These are phyloP conservation scores for Tolypocladium paradoxum DNA, from an alignment of 2,329 filamentous ascomycete species.

Conservation along the genomic window DNA sequence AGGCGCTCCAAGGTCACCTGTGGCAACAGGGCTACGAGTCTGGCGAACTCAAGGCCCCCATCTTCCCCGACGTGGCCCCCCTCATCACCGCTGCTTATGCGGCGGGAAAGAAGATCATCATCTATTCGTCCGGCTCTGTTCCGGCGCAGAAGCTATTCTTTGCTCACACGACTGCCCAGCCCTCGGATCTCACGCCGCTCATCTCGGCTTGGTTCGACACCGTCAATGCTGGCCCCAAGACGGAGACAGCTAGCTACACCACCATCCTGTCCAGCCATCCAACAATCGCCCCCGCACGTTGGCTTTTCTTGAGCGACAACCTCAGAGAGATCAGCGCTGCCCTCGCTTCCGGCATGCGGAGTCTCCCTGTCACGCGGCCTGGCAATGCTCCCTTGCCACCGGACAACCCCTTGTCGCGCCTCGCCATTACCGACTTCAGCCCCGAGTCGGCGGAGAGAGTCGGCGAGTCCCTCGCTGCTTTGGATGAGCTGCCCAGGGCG, in stretches of 20 bases:
- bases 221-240: conserved; percentile 68
- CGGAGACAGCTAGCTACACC: conserved; percentile 54
- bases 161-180: conserved; percentile 48
- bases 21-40: conserved; percentile 65
- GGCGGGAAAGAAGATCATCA: conserved; percentile 50
- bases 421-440: conserved; percentile 25
- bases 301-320: conserved; percentile 77
- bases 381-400: conserved; percentile 56
- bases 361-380: conserved; percentile 51
- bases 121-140: conserved; percentile 75
- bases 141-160: conserved; percentile 74
- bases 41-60: conserved; percentile 58
- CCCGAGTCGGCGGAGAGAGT: conserved; percentile 10
- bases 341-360: conserved; percentile 50
- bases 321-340: conserved; percentile 58
- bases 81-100: conserved; percentile 49
- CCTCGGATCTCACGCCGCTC: conserved; percentile 46
- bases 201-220: conserved; percentile 69
- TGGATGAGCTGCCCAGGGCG: not conserved
- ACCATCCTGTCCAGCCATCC: conserved; percentile 43
- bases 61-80: conserved; percentile 65
- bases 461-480: conserved; percentile 2
- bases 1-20: conserved; percentile 68
- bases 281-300: conserved; percentile 36
- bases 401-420: conserved; percentile 27